Base-by-base conservation (phyloP, 192 early-diverging fungal genomes). In the Ambispora gerdemannii region DNA sequence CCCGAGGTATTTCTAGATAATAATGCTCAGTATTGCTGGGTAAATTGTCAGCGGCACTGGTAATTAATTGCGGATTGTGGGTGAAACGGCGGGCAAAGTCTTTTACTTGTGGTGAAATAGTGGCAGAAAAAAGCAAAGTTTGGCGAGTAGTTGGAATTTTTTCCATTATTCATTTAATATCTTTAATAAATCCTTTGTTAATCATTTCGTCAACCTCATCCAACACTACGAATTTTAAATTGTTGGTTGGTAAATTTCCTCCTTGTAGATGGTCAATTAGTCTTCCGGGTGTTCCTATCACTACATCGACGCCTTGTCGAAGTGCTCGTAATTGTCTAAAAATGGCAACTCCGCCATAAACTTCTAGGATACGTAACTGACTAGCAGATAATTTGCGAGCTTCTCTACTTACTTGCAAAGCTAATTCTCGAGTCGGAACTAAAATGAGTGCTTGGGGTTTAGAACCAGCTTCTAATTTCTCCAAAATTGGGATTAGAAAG, bases 261-360 rank as follows among this genome's bases (percentile, higher is more conserved):
- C 86, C 81, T 62, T 91, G 86, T 72, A 95, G 91, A 59, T 85
- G 85, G 10, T 90, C 88, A 49, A 87, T 79, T 43, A 90, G 86
- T 74, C 88, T 86, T 63, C 91, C 91, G 1, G 91, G 89, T 3
- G 91, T 92, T 27, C 89, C 91, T 36, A 92, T 83, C 31, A 91
- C 76, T 51, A 91, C 75, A 61, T 92, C 91, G 36, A 82, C 81
- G 69, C 83, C 32, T 80, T 78, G n/a, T 83, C 75, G 60, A 95
- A 83, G 65, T 86, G 86, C 47, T 86, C 81, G 49, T 88, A 87
- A 79, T 97, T 91, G 33, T 90, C 90, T 55, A 85, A 84, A 75
- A 92, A 92, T 24, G 89, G 88, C 3, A 84, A 84, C 55, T 49
- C 95, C 95, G 58, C 93, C 95, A 75, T 94, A 95, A 24, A 94